Base-by-base conservation (phyloP, 495 filamentous ascomycete species). In the Aspergillus olivimuriae region DNA sequence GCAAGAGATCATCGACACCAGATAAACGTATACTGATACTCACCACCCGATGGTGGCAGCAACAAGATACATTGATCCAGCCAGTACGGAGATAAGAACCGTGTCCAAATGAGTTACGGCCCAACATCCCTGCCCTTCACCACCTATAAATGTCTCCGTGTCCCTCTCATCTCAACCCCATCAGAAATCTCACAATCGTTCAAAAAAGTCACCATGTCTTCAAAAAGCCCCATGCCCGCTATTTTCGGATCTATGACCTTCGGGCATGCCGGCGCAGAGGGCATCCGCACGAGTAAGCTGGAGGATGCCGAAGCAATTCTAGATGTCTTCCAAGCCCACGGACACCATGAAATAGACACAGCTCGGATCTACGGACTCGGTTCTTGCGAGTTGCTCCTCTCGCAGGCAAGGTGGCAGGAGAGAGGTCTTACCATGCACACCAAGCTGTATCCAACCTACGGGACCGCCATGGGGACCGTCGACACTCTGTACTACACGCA, bases 271-370 rank as follows among this genome's bases (percentile, higher is more conserved):
- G 34, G 34, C 4, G 34, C 18, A 5, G 34, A 37, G 18, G 34
- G 34, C 34, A 19, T 37, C 34, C 34, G 34, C 5, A 28, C 24
- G 6, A 28, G 6, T 28, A n/a, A 17, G 15, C 34, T 37, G 14
- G 34, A 52, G 20, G 54, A 55, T 20, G 52, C 50, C 4, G 43
- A 36, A 30, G 55, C 55, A 31, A 60, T 66, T 22, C 62, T 78
- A 26, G 68, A 74, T 53, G 53, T 64, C 23, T 77, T 81, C 55
- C 72, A 79, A 51, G 37, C 39, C 3, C 53, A 68, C 46, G 75
- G 77, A 22, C 71, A 79, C 59, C 65, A 62, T 35, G 73, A 79
- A 44, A 52, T 80, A 44, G 76, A 79, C 57, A 75, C 74, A 2
- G 71, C 75, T 5, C 66, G 70, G 17, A 43, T 60, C 5, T 77